Evolutionary conservation across 371 early-diverging fungal genomes (phyloP).

Genomic region (Mortierella sp.): DNA sequence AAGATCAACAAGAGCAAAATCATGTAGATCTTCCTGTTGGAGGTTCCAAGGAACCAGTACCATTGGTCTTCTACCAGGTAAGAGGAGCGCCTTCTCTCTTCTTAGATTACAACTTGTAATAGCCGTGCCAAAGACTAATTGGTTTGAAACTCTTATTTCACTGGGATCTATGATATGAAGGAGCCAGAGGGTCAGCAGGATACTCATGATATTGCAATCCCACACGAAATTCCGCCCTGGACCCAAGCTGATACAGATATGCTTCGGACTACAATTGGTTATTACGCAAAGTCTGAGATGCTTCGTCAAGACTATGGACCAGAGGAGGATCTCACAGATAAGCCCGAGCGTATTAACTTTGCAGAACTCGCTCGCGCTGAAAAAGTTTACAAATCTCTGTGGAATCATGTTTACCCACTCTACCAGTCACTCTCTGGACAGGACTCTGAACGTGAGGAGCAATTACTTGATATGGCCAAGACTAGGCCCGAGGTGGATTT

Average conservation of each 20-base stretch:
- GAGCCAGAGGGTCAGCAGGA: no score
- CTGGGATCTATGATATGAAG: no score
- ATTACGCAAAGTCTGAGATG: conserved; percentile 15
- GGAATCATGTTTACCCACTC: conserved; percentile 28
- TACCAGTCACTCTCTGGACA: conserved; percentile 13
- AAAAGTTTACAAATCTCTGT: conserved; percentile 26
- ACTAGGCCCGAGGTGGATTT: conserved; percentile 29
- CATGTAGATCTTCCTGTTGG: no score
- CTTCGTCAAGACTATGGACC: conserved; percentile 26
- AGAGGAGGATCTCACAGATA: conserved; percentile 4
- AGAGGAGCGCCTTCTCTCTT: no score
- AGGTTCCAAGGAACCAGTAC: no score
- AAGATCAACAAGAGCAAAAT: no score
- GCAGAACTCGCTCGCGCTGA: conserved; percentile 11
- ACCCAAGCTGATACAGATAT: conserved; percentile 22
- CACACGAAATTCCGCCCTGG: conserved; percentile 32
- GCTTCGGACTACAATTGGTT: conserved; percentile 23
- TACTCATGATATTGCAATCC: conserved; percentile 47
- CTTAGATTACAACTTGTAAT: no score
- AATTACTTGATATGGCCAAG: conserved; percentile 8
- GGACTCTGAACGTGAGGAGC: neutral
- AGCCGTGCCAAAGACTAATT: no score
- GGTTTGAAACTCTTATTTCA: no score
- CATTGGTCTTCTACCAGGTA: no score
- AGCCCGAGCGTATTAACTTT: neutral